A percentile compares a stretch with the other conserved stretches of the same genome.
Evolutionary conservation across 2,329 filamentous ascomycete genomes (phyloP).

Genomic region (Fusarium nematophilum): DNA sequence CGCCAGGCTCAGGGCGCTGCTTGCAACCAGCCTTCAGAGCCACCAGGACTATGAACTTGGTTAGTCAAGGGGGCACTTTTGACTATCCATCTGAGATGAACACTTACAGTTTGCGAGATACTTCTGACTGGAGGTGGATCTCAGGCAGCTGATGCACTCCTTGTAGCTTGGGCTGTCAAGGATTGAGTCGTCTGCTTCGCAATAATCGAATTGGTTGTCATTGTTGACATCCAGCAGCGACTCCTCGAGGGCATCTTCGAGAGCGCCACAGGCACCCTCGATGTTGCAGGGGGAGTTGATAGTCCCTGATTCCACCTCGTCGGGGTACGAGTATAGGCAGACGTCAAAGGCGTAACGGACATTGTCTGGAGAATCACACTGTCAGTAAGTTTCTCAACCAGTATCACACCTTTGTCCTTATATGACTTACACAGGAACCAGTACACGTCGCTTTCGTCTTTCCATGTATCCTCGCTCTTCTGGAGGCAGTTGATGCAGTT

Average conservation of each 20-base stretch:
- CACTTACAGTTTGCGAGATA: constrained; percentile 64
- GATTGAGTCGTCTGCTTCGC: constrained; percentile 50
- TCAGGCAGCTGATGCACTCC: constrained; percentile 57
- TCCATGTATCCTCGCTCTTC: constrained; percentile 50
- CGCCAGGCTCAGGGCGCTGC: constrained; percentile 55
- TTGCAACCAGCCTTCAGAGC: constrained; percentile 61
- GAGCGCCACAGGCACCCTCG: constrained; percentile 53
- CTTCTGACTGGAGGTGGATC: constrained; percentile 51
- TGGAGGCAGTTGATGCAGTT: constrained; percentile 60
- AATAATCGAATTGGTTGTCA: constrained; percentile 53
- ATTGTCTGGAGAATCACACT: constrained; percentile 55
- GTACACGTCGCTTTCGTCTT: constrained; percentile 36
- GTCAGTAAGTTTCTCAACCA: constrained; percentile 1
- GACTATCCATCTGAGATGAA: background rate
- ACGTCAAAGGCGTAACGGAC: constrained; percentile 60
- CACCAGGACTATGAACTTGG: constrained; percentile 54
- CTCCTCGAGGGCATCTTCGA: constrained; percentile 52
- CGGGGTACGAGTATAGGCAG: constrained; percentile 56
- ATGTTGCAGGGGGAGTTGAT: constrained; percentile 57
- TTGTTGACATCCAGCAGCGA: constrained; percentile 37
- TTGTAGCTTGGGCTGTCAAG: constrained; percentile 49
- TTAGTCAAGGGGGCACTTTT: constrained; percentile 18
- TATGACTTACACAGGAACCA: constrained; percentile 61
- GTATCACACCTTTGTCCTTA: background rate
- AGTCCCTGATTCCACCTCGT: constrained; percentile 46